Conservation (phyloP, 768 basidiomycete genomes). For the Boletus insuetus region DNA sequence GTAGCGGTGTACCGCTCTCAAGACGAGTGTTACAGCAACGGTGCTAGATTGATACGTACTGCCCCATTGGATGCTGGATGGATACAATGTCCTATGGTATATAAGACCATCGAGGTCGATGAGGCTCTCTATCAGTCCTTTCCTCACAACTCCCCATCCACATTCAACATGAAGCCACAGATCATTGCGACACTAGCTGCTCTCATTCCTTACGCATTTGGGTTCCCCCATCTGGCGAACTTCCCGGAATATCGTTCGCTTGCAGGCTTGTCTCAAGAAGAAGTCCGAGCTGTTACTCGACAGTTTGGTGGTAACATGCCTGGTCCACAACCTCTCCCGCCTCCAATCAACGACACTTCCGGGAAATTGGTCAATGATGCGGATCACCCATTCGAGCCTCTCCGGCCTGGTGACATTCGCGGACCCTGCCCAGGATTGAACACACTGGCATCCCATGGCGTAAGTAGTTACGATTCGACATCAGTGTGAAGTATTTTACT, state of each 20-base stretch:
- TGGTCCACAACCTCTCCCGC: slow-evolving; percentile 12
- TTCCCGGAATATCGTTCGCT: slow-evolving; percentile 19
- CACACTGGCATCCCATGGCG: slow-evolving; percentile 22
- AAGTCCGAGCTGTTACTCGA: slow-evolving; percentile 9
- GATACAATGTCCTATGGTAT: too few relatives aligned
- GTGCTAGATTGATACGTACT: too few relatives aligned
- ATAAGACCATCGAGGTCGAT: too few relatives aligned
- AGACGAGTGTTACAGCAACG: too few relatives aligned
- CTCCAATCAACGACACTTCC: slow-evolving; percentile 19
- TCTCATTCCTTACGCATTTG: background rate
- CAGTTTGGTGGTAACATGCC: slow-evolving; percentile 11
- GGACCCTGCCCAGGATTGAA: slow-evolving; percentile 23
- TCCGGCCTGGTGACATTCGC: slow-evolving; percentile 15
- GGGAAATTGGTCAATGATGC: slow-evolving; percentile 9
- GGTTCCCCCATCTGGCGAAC: slow-evolving; percentile 5
- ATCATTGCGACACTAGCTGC: background rate
- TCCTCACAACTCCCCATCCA: too few relatives aligned
- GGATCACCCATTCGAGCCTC: slow-evolving; percentile 7
- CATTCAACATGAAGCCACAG: background rate
- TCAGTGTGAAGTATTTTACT: background rate
- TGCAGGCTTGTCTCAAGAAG: slow-evolving; percentile 11
- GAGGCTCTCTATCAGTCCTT: too few relatives aligned
- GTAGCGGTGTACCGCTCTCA: too few relatives aligned
- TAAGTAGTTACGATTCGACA: background rate
- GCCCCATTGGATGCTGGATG: too few relatives aligned